Evolutionary conservation across 306 rosid genomes (phyloP), one percentile per base, ranked within the genome.

Genomic region (Malus orientalis): DNA sequence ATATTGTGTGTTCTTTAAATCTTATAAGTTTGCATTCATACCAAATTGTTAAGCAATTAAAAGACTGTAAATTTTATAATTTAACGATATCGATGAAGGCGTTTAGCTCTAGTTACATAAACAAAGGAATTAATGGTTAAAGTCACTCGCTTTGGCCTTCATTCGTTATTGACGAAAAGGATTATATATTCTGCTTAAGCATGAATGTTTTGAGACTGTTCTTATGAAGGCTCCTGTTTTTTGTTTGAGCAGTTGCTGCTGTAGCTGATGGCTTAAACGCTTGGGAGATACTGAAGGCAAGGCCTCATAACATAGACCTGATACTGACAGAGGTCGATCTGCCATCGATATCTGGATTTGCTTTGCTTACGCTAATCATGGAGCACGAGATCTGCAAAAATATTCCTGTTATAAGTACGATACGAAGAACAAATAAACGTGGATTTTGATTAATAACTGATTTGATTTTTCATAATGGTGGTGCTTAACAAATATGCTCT

Each of bases 381-480:
- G 99, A 91, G 90, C 99, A 96, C 66, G 93, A 89, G 7, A 78
- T 85, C 78, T 91, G 98, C 93, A 96, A 96, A 77, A 87, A 84
- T 78, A 93, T 96, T 76, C 99, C 98, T 76, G 96, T 96, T 70
- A 92, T 96, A 91, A 96, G 99, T 96, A 96, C 40, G 91, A 53
- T 73, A 32, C 6, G 38, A 11, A 16, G 49, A 33, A 79, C 27
- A 61, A 45, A 60, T 55, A 49, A 72, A 76, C 76, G 12, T 70
- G 70, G 57, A 74, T 69, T 69, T 58, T 69, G 74, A 20, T 55
- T 19, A 70, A 5, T 30, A 42, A 13, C 38, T 29, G 19, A 65
- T 49, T 60, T 66, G 33, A 40, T 67, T 78, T 33, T 71, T 19
- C 32, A 32, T n/a, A 11, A 2, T 80, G 40, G 36, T 61, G 19